phyloP scores from a whole-genome alignment of 139 green algal genomes.

The Coelastrella sp. region DNA sequence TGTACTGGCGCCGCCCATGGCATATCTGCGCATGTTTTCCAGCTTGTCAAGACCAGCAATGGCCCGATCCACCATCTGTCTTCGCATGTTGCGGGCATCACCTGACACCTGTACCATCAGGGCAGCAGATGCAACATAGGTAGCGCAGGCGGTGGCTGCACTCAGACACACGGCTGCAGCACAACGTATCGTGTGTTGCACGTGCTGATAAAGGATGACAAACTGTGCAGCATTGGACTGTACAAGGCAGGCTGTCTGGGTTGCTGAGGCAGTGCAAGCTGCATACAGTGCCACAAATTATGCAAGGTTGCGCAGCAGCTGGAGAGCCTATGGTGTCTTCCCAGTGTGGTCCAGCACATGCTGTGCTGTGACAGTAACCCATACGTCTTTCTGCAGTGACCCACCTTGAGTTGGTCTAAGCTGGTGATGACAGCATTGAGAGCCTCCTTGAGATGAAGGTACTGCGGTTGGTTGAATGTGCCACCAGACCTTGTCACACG shows the following conservation, averaged over 20 bases:
- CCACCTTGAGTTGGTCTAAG: conserved; percentile 12
- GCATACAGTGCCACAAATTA: too few species aligned
- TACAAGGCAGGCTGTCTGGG: too few species aligned
- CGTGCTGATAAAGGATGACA: too few species aligned
- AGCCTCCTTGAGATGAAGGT: conserved; percentile 23
- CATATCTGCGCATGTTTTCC: neutral
- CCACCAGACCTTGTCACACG: neutral
- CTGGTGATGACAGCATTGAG: neutral
- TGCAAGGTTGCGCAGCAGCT: too few species aligned
- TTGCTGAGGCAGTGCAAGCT: too few species aligned
- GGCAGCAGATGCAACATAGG: neutral
- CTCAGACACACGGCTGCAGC: neutral
- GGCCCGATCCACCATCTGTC: conserved; percentile 18
- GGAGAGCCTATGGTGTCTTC: neutral
- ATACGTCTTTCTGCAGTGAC: too few species aligned
- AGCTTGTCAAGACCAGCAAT: neutral
- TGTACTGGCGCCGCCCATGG: neutral
- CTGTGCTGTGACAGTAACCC: neutral
- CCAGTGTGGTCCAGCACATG: neutral
- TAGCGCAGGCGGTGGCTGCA: neutral
- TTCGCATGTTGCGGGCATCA: conserved; percentile 38
- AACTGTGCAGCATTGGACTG: too few species aligned
- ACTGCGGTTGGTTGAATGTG: conserved; percentile 50
- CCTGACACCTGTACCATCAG: neutral
- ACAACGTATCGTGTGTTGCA: too few species aligned